Evolutionary conservation across 495 filamentous ascomycete species (phyloP), one percentile per base, ranked within the genome.

Genomic region (Penicillium canescens): DNA sequence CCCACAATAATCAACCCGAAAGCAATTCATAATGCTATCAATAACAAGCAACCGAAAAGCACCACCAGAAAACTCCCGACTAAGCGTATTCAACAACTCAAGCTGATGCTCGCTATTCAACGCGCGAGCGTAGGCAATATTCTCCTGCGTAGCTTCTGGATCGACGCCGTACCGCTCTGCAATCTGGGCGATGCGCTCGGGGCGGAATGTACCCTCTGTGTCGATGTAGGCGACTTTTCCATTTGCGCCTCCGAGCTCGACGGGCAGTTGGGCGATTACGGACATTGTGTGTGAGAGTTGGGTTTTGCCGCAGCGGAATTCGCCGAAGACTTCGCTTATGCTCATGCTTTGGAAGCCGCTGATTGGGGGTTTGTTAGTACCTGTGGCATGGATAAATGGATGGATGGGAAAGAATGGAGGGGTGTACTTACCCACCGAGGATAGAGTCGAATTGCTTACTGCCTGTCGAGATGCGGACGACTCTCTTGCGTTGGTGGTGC

Each of bases 151-250:
- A 38, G 73, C 69, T 36, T 84, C 83, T 1, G 82, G 76, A 59
- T 89, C 86, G 31, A 88, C 74, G 4, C 85, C 85, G 71, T 89
- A 92, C 9, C 88, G 78, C 55, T 90, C 87, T 9, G 86, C 85
- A 55, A 92, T 91, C 65, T 91, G 87, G 7, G 73, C 73, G 35
- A 87, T 86, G 33, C 80, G 75, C 56, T 92, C 88, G 2, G 88
- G 88, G 35, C 88, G 75, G 59, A 91, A 92, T 0, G 88, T 91
- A 16, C 88, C 88, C 63, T 92, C 88, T 3, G 88, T 91, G 57
- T 92, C 86, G 62, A 92, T 90, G 59, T 89, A 91, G 34, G 88
- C 88, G 37, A 89, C 88, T 61, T 90, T 91, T 24, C 88, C 88
- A 60, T 86, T 85, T 8, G 86, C 88, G 8, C 88, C 88, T 24